Evolutionary conservation across 1,139 yeast genomes (phyloP).

Genomic region (Zygoascus sp.): DNA sequence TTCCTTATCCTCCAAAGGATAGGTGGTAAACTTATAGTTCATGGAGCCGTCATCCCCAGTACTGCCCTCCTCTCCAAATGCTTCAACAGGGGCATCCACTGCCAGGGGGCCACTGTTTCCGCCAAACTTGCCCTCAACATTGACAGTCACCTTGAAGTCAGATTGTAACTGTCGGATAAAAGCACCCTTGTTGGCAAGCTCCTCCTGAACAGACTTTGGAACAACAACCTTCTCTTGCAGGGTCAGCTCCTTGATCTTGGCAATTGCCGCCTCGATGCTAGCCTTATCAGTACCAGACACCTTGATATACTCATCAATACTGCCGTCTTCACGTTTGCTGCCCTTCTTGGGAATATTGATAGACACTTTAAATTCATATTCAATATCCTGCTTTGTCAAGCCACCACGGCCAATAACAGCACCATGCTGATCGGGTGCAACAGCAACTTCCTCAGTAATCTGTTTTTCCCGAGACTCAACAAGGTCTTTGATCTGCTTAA

Average conservation of each 20-base stretch:
- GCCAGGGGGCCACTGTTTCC: conserved; percentile 17
- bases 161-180: conserved; percentile 53
- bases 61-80: conserved; percentile 38
- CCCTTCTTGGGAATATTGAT: conserved; percentile 60
- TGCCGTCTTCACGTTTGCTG: conserved; percentile 45
- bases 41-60: conserved; percentile 19
- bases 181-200: conserved; percentile 66
- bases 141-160: conserved; percentile 57
- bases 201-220: conserved; percentile 55
- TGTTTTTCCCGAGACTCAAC: conserved; percentile 64
- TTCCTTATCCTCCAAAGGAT: conserved; percentile 19
- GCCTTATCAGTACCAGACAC: conserved; percentile 33
- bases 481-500: conserved; percentile 58
- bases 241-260: conserved; percentile 31
- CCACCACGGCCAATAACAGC: conserved; percentile 83
- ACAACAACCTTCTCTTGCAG: conserved; percentile 47
- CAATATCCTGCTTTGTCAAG: conserved; percentile 63
- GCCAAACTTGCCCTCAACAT: conserved; percentile 23
- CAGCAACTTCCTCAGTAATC: conserved; percentile 51
- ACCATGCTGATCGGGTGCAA: conserved; percentile 74
- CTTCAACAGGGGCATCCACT: conserved; percentile 42
- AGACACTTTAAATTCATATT: conserved; percentile 60
- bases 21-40: conserved; percentile 31
- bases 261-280: conserved; percentile 34
- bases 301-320: conserved; percentile 29